phyloP scores from a whole-genome alignment of 805 yeast species.

The Pichia deserticola region DNA sequence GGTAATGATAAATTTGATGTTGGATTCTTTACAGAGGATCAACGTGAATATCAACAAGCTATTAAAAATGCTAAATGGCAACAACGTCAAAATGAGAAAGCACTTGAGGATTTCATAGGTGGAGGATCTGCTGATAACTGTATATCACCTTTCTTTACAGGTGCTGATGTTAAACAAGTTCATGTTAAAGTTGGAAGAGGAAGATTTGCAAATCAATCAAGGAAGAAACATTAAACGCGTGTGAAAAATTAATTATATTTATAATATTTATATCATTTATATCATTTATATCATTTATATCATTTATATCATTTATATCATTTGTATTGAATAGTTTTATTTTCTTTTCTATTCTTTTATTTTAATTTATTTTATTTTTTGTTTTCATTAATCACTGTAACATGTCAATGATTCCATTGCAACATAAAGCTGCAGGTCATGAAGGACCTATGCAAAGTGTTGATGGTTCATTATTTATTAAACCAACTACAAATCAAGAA shows the following conservation, averaged over 20 bases:
- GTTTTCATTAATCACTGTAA: no score
- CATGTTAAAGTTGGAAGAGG: constrained; percentile 84
- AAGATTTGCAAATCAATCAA: constrained; percentile 66
- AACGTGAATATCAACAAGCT: constrained; percentile 86
- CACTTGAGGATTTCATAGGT: constrained; percentile 83
- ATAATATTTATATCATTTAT: neutral
- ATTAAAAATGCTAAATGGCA: constrained; percentile 85
- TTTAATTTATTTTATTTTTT: no score
- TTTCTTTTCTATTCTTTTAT: neutral
- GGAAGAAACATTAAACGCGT: constrained; percentile 24
- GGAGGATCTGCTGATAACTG: constrained; percentile 88
- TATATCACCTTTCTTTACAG: constrained; percentile 77
- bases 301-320: neutral
- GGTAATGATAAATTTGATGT: constrained; percentile 46
- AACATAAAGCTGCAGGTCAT: constrained; percentile 90
- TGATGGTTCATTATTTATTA: constrained; percentile 64
- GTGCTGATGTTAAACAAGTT: constrained; percentile 46
- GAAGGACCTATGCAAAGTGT: constrained; percentile 62
- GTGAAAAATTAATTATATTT: neutral
- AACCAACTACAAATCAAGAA: constrained; percentile 59
- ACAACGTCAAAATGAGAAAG: constrained; percentile 76
- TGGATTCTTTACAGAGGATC: constrained; percentile 78
- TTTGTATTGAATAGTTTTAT: no score
- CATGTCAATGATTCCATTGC: constrained; percentile 28
- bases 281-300: neutral